phyloP scores from a whole-genome alignment of 2,329 filamentous ascomycete species.

The Colletotrichum abscissum region DNA sequence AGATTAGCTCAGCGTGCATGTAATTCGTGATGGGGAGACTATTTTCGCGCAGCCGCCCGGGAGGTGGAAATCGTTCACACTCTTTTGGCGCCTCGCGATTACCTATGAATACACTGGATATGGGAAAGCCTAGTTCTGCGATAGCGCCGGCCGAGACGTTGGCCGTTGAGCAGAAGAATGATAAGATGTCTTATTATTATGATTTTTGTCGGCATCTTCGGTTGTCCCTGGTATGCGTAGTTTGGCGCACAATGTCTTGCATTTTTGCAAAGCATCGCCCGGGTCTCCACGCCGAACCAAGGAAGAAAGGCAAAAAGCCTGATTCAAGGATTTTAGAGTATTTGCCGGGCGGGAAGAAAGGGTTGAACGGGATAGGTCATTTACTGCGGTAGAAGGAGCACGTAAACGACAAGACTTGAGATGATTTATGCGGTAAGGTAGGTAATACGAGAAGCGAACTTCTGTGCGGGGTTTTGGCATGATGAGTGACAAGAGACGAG shows the following conservation, averaged over 20 bases:
- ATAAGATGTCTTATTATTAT: background rate
- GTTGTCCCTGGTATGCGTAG: background rate
- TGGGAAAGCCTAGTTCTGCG: background rate
- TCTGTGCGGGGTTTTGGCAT: background rate
- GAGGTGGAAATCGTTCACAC: background rate
- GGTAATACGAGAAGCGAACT: conserved; percentile 6
- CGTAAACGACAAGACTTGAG: conserved; percentile 4
- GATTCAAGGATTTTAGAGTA: background rate
- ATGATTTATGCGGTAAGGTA: conserved; percentile 9
- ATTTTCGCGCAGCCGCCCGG: background rate
- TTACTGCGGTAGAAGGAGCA: background rate
- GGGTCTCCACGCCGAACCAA: background rate
- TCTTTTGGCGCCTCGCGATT: background rate
- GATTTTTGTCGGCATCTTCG: background rate
- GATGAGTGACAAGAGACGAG: background rate
- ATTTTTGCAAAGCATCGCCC: background rate
- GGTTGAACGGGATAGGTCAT: background rate
- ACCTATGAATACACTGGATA: background rate
- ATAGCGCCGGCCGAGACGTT: background rate
- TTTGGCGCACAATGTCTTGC: background rate
- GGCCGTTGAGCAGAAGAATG: background rate
- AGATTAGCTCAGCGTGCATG: conserved; percentile 3
- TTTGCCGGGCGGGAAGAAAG: background rate
- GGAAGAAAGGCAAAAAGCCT: background rate
- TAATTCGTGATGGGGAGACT: background rate